A percentile compares a stretch with the other conserved stretches of the same genome.
Evolutionary conservation across 2,329 filamentous ascomycete genomes (phyloP).

Genomic region (Beauveria pseudobassiana): DNA sequence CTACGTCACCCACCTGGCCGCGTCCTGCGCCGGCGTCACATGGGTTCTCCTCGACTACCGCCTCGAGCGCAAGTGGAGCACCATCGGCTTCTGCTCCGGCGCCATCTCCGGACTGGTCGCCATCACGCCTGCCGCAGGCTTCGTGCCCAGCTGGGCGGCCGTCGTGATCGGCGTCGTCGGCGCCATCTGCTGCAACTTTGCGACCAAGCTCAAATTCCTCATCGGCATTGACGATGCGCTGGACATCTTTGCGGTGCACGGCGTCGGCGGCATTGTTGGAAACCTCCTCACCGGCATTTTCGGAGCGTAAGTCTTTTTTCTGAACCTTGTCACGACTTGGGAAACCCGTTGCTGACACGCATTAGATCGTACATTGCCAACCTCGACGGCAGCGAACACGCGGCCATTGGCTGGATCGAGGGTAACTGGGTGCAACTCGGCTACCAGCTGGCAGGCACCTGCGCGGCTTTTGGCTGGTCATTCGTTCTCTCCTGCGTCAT

Average conservation of each 20-base stretch:
- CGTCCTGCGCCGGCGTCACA: constrained; percentile 70
- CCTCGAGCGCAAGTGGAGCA: constrained; percentile 88
- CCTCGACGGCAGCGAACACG: constrained; percentile 58
- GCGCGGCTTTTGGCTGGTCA: constrained; percentile 57
- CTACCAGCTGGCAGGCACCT: constrained; percentile 62
- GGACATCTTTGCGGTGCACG: constrained; percentile 88
- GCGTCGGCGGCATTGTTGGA: constrained; percentile 72
- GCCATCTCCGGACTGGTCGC: constrained; percentile 81
- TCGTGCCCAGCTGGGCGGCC: constrained; percentile 59
- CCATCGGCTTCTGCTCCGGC: constrained; percentile 88
- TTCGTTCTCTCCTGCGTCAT: constrained; percentile 63
- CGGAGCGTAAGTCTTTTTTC: constrained; percentile 46
- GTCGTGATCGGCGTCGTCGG: constrained; percentile 52
- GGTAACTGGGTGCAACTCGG: constrained; percentile 64
- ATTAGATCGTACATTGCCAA: constrained; percentile 59
- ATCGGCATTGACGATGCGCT: constrained; percentile 79
- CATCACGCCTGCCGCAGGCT: constrained; percentile 78
- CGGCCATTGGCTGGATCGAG: constrained; percentile 62
- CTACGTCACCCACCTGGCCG: constrained; percentile 80
- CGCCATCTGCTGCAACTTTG: constrained; percentile 70
- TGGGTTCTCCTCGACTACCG: constrained; percentile 85
- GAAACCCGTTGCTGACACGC: constrained; percentile 12
- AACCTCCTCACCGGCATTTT: constrained; percentile 74
- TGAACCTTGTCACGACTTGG: neutral
- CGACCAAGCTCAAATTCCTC: constrained; percentile 71